These are phyloP conservation scores for Amoebophrya sp. DNA, from an alignment of 169 alveolate species.

Conservation along the genomic window DNA sequence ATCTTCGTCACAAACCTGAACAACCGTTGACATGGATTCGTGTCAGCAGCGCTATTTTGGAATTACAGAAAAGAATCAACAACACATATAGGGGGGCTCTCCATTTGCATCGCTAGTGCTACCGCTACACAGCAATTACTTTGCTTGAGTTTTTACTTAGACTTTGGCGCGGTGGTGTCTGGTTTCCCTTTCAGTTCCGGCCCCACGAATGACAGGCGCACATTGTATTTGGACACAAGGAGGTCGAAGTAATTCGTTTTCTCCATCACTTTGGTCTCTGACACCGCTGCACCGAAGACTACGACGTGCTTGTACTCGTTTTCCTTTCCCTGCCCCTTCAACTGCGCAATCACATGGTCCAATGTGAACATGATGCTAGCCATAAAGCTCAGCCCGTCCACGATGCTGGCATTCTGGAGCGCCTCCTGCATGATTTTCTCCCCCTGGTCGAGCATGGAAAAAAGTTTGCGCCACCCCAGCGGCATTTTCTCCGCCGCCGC, in stretches of 20 bases:
- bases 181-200: not conserved
- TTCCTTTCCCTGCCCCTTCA: no score
- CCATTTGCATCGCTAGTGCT: no score
- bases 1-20: not conserved
- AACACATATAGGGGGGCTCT: no score
- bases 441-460: not conserved
- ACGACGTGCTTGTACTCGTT: no score
- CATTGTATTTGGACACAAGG: not conserved
- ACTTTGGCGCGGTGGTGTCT: not conserved
- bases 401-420: not conserved
- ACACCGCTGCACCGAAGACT: not conserved
- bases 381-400: not conserved
- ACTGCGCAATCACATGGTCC: no score
- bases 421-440: not conserved
- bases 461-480: not conserved
- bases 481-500: not conserved
- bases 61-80: no score
- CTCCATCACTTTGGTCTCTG: not conserved
- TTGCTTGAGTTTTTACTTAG: not conserved
- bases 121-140: no score
- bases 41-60: no score
- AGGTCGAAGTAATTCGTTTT: not conserved
- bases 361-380: not conserved
- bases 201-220: not conserved
- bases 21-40: no score